These are phyloP conservation scores for Stephania cephalantha DNA, from an alignment of 164 flowering plant species.

Conservation along the genomic window DNA sequence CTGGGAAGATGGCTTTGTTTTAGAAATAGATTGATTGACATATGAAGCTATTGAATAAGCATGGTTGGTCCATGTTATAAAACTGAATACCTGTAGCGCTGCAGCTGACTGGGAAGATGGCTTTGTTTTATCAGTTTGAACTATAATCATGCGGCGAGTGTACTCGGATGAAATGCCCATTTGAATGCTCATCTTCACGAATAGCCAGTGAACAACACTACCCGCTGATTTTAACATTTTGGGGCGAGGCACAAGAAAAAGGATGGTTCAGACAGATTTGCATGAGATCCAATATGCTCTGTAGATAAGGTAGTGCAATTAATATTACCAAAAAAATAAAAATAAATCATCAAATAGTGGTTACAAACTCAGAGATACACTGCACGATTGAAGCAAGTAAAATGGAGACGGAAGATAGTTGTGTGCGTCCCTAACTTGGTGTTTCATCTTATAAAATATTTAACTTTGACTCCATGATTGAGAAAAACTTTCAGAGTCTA, in stretches of 20 bases:
- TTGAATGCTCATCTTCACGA: conserved; percentile 52
- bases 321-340: background rate
- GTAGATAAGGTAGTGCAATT: background rate
- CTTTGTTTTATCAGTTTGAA: conserved; percentile 34
- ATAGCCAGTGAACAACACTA: background rate
- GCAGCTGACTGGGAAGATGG: conserved; percentile 21
- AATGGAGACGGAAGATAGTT: background rate
- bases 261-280: background rate
- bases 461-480: background rate
- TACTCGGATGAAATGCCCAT: conserved; percentile 56
- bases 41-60: background rate
- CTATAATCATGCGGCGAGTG: conserved; percentile 56
- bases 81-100: conserved; percentile 7
- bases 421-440: background rate
- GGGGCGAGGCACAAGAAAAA: background rate
- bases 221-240: background rate
- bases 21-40: no score
- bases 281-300: background rate
- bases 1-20: no score
- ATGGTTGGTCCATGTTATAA: background rate
- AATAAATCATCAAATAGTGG: background rate
- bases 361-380: background rate
- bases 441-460: background rate
- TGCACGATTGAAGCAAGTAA: background rate
- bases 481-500: background rate